phyloP scores from a whole-genome alignment of 345 rosid species.

The Euphorbia tirucalli region DNA sequence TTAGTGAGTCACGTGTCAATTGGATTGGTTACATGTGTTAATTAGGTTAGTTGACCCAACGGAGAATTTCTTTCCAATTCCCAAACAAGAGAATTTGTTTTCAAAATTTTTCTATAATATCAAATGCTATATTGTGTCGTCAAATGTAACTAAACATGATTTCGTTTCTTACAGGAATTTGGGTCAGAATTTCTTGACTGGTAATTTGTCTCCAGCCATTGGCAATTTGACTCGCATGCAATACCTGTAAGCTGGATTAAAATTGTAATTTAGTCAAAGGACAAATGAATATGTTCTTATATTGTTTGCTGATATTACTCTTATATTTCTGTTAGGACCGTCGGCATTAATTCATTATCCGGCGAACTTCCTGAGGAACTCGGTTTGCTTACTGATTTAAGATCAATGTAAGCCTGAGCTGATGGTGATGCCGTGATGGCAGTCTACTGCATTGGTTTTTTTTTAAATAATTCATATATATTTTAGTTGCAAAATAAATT shows the following conservation, averaged over 20 bases:
- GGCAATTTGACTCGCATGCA: conserved; percentile 52
- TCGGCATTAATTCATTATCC: conserved; percentile 53
- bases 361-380: conserved; percentile 71
- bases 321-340: conserved; percentile 30
- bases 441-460: not conserved
- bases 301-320: not conserved
- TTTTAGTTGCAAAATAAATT: too few relatives aligned
- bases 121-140: not conserved
- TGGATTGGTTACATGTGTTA: too few relatives aligned
- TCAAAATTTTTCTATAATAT: too few relatives aligned
- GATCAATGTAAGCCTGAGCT: conserved; percentile 39
- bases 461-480: too few relatives aligned
- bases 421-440: too few relatives aligned
- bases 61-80: too few relatives aligned
- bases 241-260: conserved; percentile 45
- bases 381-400: conserved; percentile 54
- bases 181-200: conserved; percentile 47
- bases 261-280: not conserved
- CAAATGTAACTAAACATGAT: not conserved
- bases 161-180: conserved; percentile 36
- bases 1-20: too few relatives aligned
- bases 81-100: too few relatives aligned
- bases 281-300: not conserved
- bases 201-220: conserved; percentile 46
- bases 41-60: too few relatives aligned